A percentile compares a stretch with the other conserved stretches of the same genome.
phyloP scores from a whole-genome alignment of 495 filamentous ascomycete genomes.

The Saxispiralis lemnorum region DNA sequence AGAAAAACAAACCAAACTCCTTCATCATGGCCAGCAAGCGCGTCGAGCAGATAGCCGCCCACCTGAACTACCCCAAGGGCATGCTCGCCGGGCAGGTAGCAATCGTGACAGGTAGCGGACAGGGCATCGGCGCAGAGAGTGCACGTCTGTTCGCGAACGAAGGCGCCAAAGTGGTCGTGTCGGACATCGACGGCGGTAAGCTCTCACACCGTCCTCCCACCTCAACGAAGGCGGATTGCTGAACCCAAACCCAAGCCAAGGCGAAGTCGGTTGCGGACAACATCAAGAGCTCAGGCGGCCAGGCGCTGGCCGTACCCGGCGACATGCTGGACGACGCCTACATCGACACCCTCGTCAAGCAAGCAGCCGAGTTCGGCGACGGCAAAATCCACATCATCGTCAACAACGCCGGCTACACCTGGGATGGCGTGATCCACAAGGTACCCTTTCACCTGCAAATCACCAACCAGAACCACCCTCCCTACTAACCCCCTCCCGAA shows the following conservation, averaged over 20 bases:
- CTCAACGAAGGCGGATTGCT: not conserved
- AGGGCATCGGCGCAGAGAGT: constrained; percentile 75
- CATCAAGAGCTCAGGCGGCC: constrained; percentile 48
- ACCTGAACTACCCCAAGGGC: constrained; percentile 65
- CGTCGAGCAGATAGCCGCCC: constrained; percentile 47
- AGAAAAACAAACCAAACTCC: not conserved
- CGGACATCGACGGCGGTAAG: constrained; percentile 60
- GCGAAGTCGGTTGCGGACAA: constrained; percentile 47
- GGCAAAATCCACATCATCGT: constrained; percentile 81
- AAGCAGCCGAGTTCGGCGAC: constrained; percentile 57
- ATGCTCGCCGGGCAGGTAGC: constrained; percentile 63
- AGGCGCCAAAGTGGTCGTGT: constrained; percentile 64
- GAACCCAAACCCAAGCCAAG: constrained; percentile 11
- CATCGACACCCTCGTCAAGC: constrained; percentile 49
- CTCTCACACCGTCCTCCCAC: not conserved
- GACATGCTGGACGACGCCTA: constrained; percentile 53
- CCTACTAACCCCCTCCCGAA: not conserved
- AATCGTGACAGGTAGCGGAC: constrained; percentile 74
- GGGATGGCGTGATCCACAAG: constrained; percentile 84
- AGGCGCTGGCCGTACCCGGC: constrained; percentile 51
- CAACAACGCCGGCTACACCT: constrained; percentile 79
- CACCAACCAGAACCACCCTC: not conserved
- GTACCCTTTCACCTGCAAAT: constrained; percentile 20
- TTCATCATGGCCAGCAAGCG: constrained; percentile 18
- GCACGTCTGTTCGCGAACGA: constrained; percentile 70